Conservation (phyloP, 768 basidiomycete species). For the Mycena capillaripes region DNA sequence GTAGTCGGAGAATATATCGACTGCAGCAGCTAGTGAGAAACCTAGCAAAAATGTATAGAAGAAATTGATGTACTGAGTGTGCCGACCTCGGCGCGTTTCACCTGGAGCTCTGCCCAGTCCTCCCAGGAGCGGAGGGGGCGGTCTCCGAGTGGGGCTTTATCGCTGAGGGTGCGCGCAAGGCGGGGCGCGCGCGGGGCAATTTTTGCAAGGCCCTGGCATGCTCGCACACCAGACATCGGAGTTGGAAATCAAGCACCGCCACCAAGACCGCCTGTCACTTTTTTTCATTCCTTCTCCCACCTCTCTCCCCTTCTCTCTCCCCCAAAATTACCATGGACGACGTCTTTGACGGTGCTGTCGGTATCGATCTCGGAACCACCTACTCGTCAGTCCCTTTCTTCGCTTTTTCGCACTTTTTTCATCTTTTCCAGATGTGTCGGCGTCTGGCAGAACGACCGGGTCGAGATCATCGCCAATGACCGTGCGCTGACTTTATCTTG, state of each 20-base stretch:
- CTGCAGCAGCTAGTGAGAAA: slow-evolving; percentile 52
- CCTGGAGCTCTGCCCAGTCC: slow-evolving; percentile 78
- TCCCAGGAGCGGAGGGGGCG: slow-evolving; percentile 58
- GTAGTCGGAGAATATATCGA: slow-evolving; percentile 72
- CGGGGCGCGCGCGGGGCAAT: slow-evolving; percentile 16
- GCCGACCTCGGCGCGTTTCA: slow-evolving; percentile 67
- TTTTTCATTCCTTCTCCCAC: slow-evolving; percentile 60
- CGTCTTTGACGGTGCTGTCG: slow-evolving; percentile 95
- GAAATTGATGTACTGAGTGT: slow-evolving; percentile 61
- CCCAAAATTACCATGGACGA: slow-evolving; percentile 84
- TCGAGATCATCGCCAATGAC: slow-evolving; percentile 99
- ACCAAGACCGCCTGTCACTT: slow-evolving; percentile 44
- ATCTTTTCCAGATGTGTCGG: slow-evolving; percentile 85
- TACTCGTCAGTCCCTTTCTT: slow-evolving; percentile 78
- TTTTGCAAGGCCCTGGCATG: slow-evolving; percentile 9
- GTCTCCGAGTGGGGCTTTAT: slow-evolving; percentile 36
- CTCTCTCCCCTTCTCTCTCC: slow-evolving; percentile 46
- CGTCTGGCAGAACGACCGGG: slow-evolving; percentile 99
- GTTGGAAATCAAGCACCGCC: slow-evolving; percentile 48
- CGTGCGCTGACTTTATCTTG: slow-evolving; percentile 65
- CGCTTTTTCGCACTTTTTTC: slow-evolving; percentile 38
- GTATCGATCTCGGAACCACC: slow-evolving; percentile 97
- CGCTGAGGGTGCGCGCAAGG: slow-evolving; percentile 16
- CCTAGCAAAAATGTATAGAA: not conserved
- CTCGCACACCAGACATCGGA: slow-evolving; percentile 18